These are phyloP conservation scores for Basipetospora chlamydospora DNA, from an alignment of 2,329 filamentous ascomycete genomes.

Conservation along the genomic window DNA sequence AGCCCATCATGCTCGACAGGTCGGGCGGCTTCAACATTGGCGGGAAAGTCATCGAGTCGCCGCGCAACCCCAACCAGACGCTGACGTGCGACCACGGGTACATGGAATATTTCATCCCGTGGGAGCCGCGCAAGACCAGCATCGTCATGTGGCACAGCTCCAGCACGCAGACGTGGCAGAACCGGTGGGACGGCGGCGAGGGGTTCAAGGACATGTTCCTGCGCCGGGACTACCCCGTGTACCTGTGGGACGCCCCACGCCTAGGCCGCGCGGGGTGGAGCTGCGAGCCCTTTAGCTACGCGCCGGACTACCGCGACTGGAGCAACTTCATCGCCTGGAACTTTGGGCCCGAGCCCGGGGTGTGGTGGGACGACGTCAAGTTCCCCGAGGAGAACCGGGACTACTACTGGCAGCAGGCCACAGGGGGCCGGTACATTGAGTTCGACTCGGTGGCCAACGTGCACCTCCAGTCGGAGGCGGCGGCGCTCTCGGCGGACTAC, in stretches of 20 bases:
- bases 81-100: constrained; percentile 24
- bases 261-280: constrained; percentile 22
- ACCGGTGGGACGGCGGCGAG: constrained; percentile 22
- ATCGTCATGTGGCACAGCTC: constrained; percentile 24
- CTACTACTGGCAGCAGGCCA: constrained; percentile 19
- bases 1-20: constrained; percentile 15
- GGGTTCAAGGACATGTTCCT: constrained; percentile 25
- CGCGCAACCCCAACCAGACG: constrained; percentile 15
- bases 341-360: constrained; percentile 16
- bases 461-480: constrained; percentile 16
- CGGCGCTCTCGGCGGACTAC: constrained; percentile 14
- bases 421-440: constrained; percentile 19
- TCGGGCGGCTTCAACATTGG: constrained; percentile 20
- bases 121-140: constrained; percentile 16
- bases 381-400: constrained; percentile 17
- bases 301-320: constrained; percentile 18
- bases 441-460: constrained; percentile 18
- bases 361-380: constrained; percentile 20
- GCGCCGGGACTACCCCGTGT: constrained; percentile 21
- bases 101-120: constrained; percentile 23
- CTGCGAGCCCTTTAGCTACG: constrained; percentile 17
- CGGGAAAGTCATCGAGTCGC: constrained; percentile 15
- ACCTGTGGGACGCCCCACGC: constrained; percentile 22
- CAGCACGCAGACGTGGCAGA: constrained; percentile 21
- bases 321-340: constrained; percentile 21